phyloP scores from a whole-genome alignment of 768 basidiomycete species.

The Hericium alpestre region DNA sequence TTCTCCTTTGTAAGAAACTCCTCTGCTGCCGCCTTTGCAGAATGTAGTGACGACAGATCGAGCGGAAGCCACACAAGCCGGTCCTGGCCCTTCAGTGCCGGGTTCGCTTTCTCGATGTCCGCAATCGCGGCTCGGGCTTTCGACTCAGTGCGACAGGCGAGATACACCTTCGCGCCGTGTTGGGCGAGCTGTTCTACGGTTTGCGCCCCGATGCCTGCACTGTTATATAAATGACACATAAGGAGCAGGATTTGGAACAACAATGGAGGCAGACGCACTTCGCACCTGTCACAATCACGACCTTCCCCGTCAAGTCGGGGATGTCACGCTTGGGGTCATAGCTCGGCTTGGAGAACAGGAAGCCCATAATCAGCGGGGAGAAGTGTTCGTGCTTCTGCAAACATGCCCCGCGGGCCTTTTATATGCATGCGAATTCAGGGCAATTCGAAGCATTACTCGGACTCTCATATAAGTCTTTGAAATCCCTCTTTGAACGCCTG shows the following conservation, averaged over 20 bases:
- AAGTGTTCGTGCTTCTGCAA: too few species aligned
- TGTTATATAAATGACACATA: constrained; percentile 6
- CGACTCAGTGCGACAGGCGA: constrained; percentile 8
- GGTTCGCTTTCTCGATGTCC: constrained; percentile 9
- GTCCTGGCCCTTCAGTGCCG: background rate
- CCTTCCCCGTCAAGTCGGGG: constrained; percentile 36
- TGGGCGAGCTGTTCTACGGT: constrained; percentile 42
- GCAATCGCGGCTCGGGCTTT: constrained; percentile 12
- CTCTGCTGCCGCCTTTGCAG: constrained; percentile 37
- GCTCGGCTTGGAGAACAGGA: background rate
- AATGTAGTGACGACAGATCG: constrained; percentile 38
- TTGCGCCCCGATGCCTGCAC: constrained; percentile 39
- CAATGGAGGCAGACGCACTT: constrained; percentile 29
- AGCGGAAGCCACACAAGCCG: constrained; percentile 39
- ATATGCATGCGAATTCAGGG: too few species aligned
- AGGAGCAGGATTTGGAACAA: background rate
- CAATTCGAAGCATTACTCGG: too few species aligned
- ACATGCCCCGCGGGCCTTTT: too few species aligned
- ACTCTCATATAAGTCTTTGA: too few species aligned
- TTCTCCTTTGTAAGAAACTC: constrained; percentile 39
- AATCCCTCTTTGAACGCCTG: too few species aligned
- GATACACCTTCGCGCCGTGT: constrained; percentile 18
- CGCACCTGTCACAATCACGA: constrained; percentile 47
- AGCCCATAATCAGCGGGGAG: too few species aligned
- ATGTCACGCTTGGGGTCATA: constrained; percentile 29